Evolutionary conservation across 306 rosid species (phyloP), one percentile per base, ranked within the genome.

Genomic region (Biancaea sappan): DNA sequence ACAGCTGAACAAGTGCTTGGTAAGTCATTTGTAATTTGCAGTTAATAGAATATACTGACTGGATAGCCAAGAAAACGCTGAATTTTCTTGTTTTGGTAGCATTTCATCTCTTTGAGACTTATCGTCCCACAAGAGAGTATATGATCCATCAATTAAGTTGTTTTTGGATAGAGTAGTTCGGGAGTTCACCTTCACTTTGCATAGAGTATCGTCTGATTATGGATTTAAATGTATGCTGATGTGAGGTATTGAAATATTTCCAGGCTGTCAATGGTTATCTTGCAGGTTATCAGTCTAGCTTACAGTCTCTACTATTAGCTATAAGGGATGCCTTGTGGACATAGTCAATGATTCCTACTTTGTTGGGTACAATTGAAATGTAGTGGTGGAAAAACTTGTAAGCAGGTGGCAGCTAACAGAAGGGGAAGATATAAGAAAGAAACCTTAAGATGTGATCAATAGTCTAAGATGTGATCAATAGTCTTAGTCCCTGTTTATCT

Each of bases 1-100:
- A 88, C 96, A 10, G 98, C 98, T 29, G 93, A 92, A 68, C 98
- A 92, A 71, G 99, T 95, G 78, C 99, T 95, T 82, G 98, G 99
- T 95, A 87, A 83, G 96, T 86, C 56, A 48, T 76, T 41, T 64
- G 73, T 31, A 26, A n/a, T 57, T 81, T 54, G 29, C 26, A 59
- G 12, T 71, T 6, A 15, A 51, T 74, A 2, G 71, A 10, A 35
- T 54, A 61, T 53, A 43, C 75, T 80, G 56, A 65, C 16, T 14
- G 9, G 59, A 3, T 76, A 79, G 46, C 51, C 0, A 40, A 4
- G 16, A 46, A 7, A 18, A 15, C 5, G 18, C 26, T 3, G 28
- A 32, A 26, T 34, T 10, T 41, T 41, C 25, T 31, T 28, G 6
- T 35, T 79, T 54, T 28, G 28, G 43, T 53, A 21, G 35, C 21